Evolutionary conservation across 306 rosid genomes (phyloP).

Genomic region (Ormosia semicastrata): DNA sequence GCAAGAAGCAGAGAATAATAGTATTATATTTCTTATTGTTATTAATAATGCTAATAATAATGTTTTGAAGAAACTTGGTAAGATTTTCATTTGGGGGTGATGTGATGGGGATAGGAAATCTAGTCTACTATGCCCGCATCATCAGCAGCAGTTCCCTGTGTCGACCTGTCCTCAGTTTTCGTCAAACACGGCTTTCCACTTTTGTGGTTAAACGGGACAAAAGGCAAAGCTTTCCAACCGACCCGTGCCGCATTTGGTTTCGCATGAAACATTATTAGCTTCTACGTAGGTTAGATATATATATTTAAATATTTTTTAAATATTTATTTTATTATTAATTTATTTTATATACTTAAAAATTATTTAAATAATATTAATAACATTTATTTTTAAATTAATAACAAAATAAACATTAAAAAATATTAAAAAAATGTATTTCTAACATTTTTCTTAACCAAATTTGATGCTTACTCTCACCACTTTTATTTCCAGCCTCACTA

Average conservation of each 20-base stretch:
- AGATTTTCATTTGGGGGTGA: background rate
- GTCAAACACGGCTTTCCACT: slow-evolving; percentile 31
- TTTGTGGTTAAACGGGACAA: background rate
- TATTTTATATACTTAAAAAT: no score
- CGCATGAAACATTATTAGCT: background rate
- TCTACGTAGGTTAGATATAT: no score
- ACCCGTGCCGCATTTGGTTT: slow-evolving; percentile 35
- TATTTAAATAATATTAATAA: no score
- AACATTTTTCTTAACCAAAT: background rate
- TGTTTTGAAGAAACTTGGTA: background rate
- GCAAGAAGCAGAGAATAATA: background rate
- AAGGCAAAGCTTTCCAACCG: slow-evolving; percentile 18
- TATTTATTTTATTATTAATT: no score
- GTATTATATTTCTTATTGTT: background rate
- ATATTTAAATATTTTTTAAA: no score
- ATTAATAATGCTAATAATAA: background rate
- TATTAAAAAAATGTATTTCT: no score
- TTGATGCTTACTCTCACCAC: background rate
- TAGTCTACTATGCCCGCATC: background rate
- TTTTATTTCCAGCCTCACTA: background rate
- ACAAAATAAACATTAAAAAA: no score
- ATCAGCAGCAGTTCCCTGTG: background rate
- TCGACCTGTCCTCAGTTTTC: background rate
- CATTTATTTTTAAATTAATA: no score
- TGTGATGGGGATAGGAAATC: background rate